Evolutionary conservation across 164 flowering plant genomes (phyloP), one percentile per base, ranked within the genome.

Genomic region (Magnolia changhungtana): DNA sequence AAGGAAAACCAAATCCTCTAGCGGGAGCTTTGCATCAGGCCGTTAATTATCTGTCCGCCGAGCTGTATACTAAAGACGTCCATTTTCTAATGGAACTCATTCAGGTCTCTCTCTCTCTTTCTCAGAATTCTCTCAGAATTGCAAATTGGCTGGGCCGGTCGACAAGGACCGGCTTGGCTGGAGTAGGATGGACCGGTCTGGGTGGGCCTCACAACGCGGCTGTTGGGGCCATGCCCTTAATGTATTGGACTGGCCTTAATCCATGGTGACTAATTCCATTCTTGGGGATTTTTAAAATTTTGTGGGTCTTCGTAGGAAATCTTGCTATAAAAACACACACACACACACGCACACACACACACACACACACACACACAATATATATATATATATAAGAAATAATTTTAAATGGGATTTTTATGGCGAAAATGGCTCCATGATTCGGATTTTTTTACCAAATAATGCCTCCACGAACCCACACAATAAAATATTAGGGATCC

Each of bases 51-150:
- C 88, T 91, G 20, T 88, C 96, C 14, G 91, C 89, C 70, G 93
- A 91, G 63, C 91, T 91, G 23, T 91, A 91, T 66, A 78, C 92
- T 64, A 90, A 91, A 69, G 96, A 89, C 81, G 91, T 87, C 16
- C 92, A 90, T 75, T 91, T 90, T 58, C 88, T 91, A 67, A 90
- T 89, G 93, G 93, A 91, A 69, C 86, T 91, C 77, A 87, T 91
- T 23, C 93, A 91, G 88, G 92, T n/a, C 4, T n/a, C 67, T 19
- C 67, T 21, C 8, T 64, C 10, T n/a, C 21, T 64, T 0, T 14
- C 29, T 27, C 29, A 27, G 18, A 58, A 11, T 58, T 58, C 61
- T 58, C 18, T 18, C 4, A 58, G n/a, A 59, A 59, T 14, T 3
- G 63, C n/a, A 19, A 59, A 59, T 59, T 4, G 4, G 16, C 63